Percentiles rank a stretch among this genome's conserved stretches.
phyloP scores from a whole-genome alignment of 192 early-diverging fungal genomes.

The Phycomyces nitens region DNA sequence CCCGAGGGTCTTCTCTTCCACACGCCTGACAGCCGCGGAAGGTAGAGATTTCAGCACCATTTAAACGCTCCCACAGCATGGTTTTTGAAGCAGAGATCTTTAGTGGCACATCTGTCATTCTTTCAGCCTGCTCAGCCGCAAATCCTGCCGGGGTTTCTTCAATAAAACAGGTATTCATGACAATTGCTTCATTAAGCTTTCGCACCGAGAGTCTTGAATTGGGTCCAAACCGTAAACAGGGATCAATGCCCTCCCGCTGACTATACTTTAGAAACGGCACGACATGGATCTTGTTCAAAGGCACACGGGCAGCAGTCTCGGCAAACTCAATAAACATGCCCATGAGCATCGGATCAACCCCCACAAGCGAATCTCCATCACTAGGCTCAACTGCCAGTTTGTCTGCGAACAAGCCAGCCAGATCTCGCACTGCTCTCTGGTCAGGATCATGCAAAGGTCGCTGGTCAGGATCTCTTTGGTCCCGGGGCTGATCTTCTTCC shows the following conservation, averaged over 20 bases:
- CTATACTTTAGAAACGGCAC: slow-evolving; percentile 85
- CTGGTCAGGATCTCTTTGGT: neutral
- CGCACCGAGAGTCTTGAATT: slow-evolving; percentile 85
- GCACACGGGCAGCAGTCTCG: slow-evolving; percentile 55
- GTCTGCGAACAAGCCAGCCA: slow-evolving; percentile 10
- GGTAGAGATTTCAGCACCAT: slow-evolving; percentile 26
- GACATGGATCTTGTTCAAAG: slow-evolving; percentile 71
- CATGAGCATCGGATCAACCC: slow-evolving; percentile 71
- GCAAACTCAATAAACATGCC: slow-evolving; percentile 90
- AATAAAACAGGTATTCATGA: slow-evolving; percentile 82
- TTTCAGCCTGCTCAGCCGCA: slow-evolving; percentile 46
- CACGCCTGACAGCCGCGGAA: slow-evolving; percentile 53
- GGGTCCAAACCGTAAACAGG: slow-evolving; percentile 91
- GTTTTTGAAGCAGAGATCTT: slow-evolving; percentile 50
- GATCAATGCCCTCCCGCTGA: slow-evolving; percentile 86
- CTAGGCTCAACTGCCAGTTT: slow-evolving; percentile 3
- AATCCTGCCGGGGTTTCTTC: slow-evolving; percentile 69
- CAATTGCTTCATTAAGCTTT: slow-evolving; percentile 88
- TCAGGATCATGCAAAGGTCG: neutral
- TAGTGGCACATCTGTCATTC: slow-evolving; percentile 40
- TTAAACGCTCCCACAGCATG: slow-evolving; percentile 53
- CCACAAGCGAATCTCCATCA: slow-evolving; percentile 27
- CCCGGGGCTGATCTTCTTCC: slow-evolving; percentile 1
- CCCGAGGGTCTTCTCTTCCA: slow-evolving; percentile 41
- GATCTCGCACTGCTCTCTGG: slow-evolving; percentile 11